A percentile compares a stretch with the other conserved stretches of the same genome.
Conservation (phyloP, 2,329 filamentous ascomycete species). For the Sporothrix pallida region DNA sequence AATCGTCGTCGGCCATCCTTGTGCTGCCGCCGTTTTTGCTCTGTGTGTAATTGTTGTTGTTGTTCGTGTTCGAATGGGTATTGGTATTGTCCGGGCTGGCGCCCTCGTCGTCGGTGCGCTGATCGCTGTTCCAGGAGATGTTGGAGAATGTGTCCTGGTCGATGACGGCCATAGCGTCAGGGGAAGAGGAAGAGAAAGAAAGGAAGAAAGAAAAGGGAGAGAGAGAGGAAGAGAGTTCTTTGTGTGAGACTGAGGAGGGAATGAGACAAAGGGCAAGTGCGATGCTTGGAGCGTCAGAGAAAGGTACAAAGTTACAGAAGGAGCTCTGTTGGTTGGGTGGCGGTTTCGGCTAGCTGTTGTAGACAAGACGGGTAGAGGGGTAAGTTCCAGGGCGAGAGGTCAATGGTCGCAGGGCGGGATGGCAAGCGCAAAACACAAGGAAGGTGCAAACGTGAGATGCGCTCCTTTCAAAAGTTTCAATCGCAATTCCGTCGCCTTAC, state of each 20-base stretch:
- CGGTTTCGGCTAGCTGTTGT: constrained; percentile 31
- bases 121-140: constrained; percentile 76
- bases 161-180: constrained; percentile 52
- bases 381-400: not conserved
- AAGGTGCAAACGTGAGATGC: constrained; percentile 19
- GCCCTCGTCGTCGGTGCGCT: constrained; percentile 49
- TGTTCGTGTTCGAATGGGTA: constrained; percentile 47
- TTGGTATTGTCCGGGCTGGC: constrained; percentile 44
- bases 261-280: constrained; percentile 11
- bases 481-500: not conserved
- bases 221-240: not conserved
- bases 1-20: constrained; percentile 33
- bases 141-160: constrained; percentile 78
- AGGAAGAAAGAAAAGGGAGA: constrained; percentile 18
- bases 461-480: not conserved
- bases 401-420: not conserved
- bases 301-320: not conserved
- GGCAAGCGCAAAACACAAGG: not conserved
- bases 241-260: not conserved
- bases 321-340: constrained; percentile 20
- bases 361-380: constrained; percentile 21
- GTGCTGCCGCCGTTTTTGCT: constrained; percentile 50
- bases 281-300: constrained; percentile 17
- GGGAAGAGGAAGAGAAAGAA: not conserved
- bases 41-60: constrained; percentile 45